A percentile compares a stretch with the other conserved stretches of the same genome.
phyloP scores from a whole-genome alignment of 192 early-diverging fungal species.

The Gryganskiella cystojenkinii region DNA sequence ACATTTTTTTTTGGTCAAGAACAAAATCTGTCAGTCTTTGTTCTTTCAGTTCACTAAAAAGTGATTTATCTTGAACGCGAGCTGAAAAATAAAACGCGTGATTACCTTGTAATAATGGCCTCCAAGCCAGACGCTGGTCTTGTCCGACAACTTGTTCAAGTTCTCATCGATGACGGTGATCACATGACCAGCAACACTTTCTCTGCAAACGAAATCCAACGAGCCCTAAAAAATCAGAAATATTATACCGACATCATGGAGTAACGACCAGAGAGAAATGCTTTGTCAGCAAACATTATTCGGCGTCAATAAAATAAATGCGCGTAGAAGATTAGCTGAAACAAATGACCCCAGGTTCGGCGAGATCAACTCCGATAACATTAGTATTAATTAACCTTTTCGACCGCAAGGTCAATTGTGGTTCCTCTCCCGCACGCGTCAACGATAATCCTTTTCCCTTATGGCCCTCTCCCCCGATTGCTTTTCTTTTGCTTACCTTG shows the following conservation, averaged over 20 bases:
- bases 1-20: neutral
- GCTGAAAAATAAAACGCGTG: neutral
- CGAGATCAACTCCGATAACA: neutral
- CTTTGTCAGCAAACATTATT: neutral
- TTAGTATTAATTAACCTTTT: too few relatives aligned
- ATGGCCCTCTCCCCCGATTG: too few relatives aligned
- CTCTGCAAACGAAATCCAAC: conserved; percentile 51
- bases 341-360: neutral
- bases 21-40: neutral
- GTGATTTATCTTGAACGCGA: neutral
- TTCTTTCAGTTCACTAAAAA: neutral
- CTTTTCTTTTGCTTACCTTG: conserved; percentile 40
- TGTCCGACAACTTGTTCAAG: conserved; percentile 27
- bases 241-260: neutral
- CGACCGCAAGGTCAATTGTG: too few relatives aligned
- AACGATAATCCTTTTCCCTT: too few relatives aligned
- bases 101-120: conserved; percentile 57
- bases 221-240: conserved; percentile 45
- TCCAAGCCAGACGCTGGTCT: conserved; percentile 50
- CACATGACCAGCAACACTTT: conserved; percentile 60
- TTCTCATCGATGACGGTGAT: conserved; percentile 56
- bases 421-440: neutral
- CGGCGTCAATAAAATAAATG: neutral
- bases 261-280: neutral
- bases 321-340: neutral